A percentile compares a stretch with the other conserved stretches of the same genome.
Conservation (phyloP, 1,139 yeast genomes). For the Barnettozyma hawaiiensis region DNA sequence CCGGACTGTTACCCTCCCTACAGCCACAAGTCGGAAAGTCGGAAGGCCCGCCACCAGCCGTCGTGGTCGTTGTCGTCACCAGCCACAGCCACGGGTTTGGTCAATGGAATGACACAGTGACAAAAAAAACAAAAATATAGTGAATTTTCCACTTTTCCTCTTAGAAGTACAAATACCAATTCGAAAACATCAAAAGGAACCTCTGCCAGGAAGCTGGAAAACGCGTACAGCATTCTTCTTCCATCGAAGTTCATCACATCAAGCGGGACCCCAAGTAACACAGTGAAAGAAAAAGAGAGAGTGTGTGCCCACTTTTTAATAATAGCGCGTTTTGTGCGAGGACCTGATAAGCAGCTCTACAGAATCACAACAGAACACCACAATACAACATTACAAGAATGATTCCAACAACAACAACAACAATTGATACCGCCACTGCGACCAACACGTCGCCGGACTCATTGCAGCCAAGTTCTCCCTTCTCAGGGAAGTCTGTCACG, state of each 20-base stretch:
- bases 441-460: conserved; percentile 17
- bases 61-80: too few relatives aligned
- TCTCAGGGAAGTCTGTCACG: conserved; percentile 17
- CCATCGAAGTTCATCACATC: too few relatives aligned
- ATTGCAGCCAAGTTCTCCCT: conserved; percentile 23
- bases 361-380: background rate
- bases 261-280: too few relatives aligned
- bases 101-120: background rate
- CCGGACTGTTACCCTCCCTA: too few relatives aligned
- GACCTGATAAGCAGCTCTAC: background rate
- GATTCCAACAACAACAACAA: background rate
- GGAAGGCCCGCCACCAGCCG: too few relatives aligned
- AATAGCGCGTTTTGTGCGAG: background rate
- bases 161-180: too few relatives aligned
- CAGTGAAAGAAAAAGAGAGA: too few relatives aligned
- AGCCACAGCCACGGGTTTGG: conserved; percentile 1
- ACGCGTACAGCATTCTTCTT: too few relatives aligned
- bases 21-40: too few relatives aligned
- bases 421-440: background rate
- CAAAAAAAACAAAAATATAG: background rate
- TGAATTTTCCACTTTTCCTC: background rate
- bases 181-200: background rate
- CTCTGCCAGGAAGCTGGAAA: background rate
- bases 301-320: too few relatives aligned
- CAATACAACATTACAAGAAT: background rate